phyloP scores from a whole-genome alignment of 352 stramenopile species.

The Pelagophyceae sp. region DNA sequence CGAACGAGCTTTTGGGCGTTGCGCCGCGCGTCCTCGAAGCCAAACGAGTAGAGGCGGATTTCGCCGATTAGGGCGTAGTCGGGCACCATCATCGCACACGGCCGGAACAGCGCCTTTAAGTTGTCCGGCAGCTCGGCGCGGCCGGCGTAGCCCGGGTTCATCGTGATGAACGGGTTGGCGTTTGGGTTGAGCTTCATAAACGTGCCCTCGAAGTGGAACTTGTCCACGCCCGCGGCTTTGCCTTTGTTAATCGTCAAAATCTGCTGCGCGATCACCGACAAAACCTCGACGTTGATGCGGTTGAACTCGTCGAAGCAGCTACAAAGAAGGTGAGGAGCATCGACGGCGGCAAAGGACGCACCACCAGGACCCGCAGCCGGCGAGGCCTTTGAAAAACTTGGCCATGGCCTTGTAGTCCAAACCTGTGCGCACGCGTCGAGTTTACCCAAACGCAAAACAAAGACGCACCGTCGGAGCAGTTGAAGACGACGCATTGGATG shows the following conservation, averaged over 20 bases:
- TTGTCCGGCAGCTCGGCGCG: slow-evolving; percentile 81
- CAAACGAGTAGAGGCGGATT: slow-evolving; percentile 83
- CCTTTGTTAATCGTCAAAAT: slow-evolving; percentile 82
- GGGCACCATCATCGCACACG: slow-evolving; percentile 88
- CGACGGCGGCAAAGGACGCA: slow-evolving; percentile 53
- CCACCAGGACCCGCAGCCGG: slow-evolving; percentile 76
- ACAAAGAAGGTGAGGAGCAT: not conserved
- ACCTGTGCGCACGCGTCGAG: no score
- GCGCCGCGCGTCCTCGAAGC: slow-evolving; percentile 71
- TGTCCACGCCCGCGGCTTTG: slow-evolving; percentile 69
- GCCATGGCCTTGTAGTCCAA: slow-evolving; percentile 85
- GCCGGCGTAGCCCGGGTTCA: slow-evolving; percentile 82
- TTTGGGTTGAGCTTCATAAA: slow-evolving; percentile 80
- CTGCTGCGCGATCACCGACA: slow-evolving; percentile 85
- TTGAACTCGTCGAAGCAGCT: slow-evolving; percentile 73
- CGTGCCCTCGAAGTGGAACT: slow-evolving; percentile 84
- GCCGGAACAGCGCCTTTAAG: slow-evolving; percentile 81
- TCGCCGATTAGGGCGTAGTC: slow-evolving; percentile 85
- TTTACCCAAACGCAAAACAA: slow-evolving; percentile 30
- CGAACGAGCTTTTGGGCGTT: slow-evolving; percentile 83
- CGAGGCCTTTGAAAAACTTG: slow-evolving; percentile 89
- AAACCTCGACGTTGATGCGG: slow-evolving; percentile 85
- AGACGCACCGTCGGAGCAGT: slow-evolving; percentile 57
- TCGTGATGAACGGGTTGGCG: slow-evolving; percentile 84
- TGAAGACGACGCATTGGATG: slow-evolving; percentile 88